Conservation (phyloP, 352 stramenopile species). For the Globisporangium sylvaticum region DNA sequence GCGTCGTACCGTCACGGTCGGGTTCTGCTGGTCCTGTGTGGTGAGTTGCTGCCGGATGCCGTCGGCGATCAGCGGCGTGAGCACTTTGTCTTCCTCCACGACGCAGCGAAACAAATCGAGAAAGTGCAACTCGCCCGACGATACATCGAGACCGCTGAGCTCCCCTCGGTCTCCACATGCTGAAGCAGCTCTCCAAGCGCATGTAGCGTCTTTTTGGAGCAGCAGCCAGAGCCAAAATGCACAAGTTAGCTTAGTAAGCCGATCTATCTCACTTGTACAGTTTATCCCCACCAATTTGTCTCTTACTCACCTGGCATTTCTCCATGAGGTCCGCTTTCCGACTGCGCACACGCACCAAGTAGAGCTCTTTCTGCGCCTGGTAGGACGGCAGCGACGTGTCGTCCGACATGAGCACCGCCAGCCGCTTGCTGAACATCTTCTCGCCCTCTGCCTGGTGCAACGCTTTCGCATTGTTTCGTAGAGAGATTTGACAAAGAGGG, state of each 20-base stretch:
- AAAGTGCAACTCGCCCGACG: constrained; percentile 54
- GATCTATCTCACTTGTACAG: too few species aligned
- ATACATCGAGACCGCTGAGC: constrained; percentile 39
- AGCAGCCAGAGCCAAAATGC: neutral
- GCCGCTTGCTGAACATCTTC: constrained; percentile 53
- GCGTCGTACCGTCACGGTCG: constrained; percentile 36
- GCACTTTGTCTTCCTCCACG: constrained; percentile 58
- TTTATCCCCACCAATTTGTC: neutral
- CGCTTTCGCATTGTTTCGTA: too few species aligned
- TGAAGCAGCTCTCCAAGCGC: constrained; percentile 45
- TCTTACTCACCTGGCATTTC: constrained; percentile 38
- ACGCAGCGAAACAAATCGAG: constrained; percentile 66
- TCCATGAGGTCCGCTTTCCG: constrained; percentile 56
- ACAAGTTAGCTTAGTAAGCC: neutral
- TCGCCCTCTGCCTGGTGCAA: constrained; percentile 60
- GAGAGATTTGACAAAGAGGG: too few species aligned
- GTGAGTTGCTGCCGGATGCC: constrained; percentile 45
- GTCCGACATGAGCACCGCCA: constrained; percentile 48
- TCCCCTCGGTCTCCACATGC: constrained; percentile 39
- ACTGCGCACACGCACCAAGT: constrained; percentile 47
- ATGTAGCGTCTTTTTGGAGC: constrained; percentile 33
- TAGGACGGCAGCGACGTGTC: constrained; percentile 53
- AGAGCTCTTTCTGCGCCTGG: constrained; percentile 49
- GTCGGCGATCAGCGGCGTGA: constrained; percentile 56
- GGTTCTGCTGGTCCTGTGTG: constrained; percentile 34